Evolutionary conservation across 2,329 filamentous ascomycete genomes (phyloP).

Genomic region (Juglanconis sp.): DNA sequence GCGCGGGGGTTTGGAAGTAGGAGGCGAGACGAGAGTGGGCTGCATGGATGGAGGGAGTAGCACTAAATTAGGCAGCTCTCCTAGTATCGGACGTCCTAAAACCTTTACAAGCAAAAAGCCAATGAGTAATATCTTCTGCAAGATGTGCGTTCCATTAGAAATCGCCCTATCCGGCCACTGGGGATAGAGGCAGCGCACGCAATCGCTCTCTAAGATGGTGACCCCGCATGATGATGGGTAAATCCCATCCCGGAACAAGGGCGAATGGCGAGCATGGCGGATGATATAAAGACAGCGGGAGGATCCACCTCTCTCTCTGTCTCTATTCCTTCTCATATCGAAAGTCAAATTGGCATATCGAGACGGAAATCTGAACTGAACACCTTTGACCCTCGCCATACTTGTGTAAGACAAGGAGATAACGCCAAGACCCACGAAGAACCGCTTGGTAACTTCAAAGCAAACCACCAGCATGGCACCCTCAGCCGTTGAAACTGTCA

Average conservation of each 20-base stretch:
- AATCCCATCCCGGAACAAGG: not conserved
- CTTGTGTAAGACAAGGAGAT: not conserved
- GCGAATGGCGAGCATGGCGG: not conserved
- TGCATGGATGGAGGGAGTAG: not conserved
- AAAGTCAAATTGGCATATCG: not conserved
- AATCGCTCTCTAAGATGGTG: conserved; percentile 16
- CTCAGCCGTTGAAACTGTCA: conserved; percentile 30
- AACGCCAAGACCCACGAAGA: not conserved
- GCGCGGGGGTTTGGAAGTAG: not conserved
- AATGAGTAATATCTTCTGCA: not conserved
- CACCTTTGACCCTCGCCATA: too few species aligned
- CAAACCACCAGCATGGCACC: conserved; percentile 48
- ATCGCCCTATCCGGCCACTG: conserved; percentile 8
- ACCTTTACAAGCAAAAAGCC: not conserved
- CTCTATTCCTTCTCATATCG: not conserved
- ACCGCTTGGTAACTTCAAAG: not conserved
- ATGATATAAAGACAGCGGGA: conserved; percentile 6
- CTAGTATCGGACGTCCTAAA: not conserved
- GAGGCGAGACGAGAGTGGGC: not conserved
- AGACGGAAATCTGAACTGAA: not conserved
- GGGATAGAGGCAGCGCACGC: conserved; percentile 13
- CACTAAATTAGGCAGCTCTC: not conserved
- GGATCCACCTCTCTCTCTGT: not conserved
- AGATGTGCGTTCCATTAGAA: conserved; percentile 8
- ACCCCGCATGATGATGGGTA: conserved; percentile 14